Base-by-base conservation (phyloP, 2,329 filamentous ascomycete species). In the Pleoardoris graminearum region DNA sequence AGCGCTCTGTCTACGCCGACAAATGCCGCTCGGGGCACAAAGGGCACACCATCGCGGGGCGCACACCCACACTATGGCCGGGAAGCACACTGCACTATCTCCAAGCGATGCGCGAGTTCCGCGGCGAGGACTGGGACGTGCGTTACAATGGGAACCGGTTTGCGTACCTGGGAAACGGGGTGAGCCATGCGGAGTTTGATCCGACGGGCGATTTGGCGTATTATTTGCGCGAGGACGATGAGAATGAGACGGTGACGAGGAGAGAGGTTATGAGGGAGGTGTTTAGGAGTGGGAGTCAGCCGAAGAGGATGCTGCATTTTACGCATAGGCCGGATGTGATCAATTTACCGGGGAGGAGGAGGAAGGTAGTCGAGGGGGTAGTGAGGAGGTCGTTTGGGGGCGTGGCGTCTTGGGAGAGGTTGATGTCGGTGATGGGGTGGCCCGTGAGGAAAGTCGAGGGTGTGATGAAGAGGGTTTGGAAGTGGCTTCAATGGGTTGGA, bases 31-130 rank as follows among this genome's bases (percentile, higher is more conserved):
- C 70, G 0, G 81, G 76, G 76, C 77, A 77, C 62, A 73, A 72
- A 54, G 58, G 59, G 6, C 54, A 62, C 1, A 53, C 67, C 0
- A 66, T 74, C n/a, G n/a, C n/a, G n/a, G 75, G 73, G 0, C 65
- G 63, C 7, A 54, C 69, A 4, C 75, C 72, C 1, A 76, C 73
- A 0, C 62, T 79, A 3, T 79, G 76, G 76, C 77, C 77, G 0
- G 76, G 76, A 1, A 74, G 68, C 14, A 76, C 77, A 5, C 65
- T 82, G n/a, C 79, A 82, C 61, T 80, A 78, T 55, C 75, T 81
- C 39, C 77, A 82, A 58, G 74, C 75, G 6, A 58, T 82, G 38
- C 69, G 70, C 50, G 75, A 80, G 39, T 62, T 77, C 1, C 68
- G 79, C 0, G 65, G 71, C 33, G 79, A 82, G 30, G 80, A 82